phyloP scores from a whole-genome alignment of 163 green algal genomes.

The Chloroidium sp. region DNA sequence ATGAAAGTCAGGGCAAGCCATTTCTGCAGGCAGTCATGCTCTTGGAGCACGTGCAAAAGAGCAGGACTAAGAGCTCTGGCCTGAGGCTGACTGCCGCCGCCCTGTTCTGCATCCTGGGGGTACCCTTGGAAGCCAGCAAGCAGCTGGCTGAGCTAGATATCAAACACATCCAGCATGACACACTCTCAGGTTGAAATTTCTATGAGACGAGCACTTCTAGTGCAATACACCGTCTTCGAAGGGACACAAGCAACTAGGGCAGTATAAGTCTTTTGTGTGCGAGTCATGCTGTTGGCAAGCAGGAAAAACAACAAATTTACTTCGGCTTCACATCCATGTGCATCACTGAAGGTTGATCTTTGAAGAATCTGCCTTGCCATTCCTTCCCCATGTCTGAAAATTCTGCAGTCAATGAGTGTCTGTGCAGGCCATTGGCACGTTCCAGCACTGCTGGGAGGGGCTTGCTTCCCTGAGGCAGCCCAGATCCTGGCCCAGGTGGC shows the following conservation, averaged over 20 bases:
- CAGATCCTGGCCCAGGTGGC: conserved; percentile 22
- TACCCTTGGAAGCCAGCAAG: conserved; percentile 9
- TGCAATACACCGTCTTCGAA: too few relatives aligned
- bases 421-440: conserved; percentile 51
- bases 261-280: too few relatives aligned
- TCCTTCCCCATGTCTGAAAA: too few relatives aligned
- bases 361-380: too few relatives aligned
- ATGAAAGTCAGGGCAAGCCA: not conserved
- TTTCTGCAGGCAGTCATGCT: conserved; percentile 24
- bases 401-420: too few relatives aligned
- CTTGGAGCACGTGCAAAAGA: conserved; percentile 28
- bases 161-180: conserved; percentile 72
- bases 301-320: too few relatives aligned
- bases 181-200: conserved; percentile 27
- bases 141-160: conserved; percentile 50
- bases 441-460: conserved; percentile 33
- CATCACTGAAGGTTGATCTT: too few relatives aligned
- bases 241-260: too few relatives aligned
- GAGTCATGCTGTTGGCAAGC: too few relatives aligned
- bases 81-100: conserved; percentile 28
- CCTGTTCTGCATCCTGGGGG: conserved; percentile 42
- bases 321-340: too few relatives aligned
- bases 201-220: too few relatives aligned
- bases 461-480: not conserved
- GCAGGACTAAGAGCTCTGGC: conserved; percentile 29